These are phyloP conservation scores for Mesotaenium endlicherianum DNA, from an alignment of 139 green algal genomes.

Conservation along the genomic window DNA sequence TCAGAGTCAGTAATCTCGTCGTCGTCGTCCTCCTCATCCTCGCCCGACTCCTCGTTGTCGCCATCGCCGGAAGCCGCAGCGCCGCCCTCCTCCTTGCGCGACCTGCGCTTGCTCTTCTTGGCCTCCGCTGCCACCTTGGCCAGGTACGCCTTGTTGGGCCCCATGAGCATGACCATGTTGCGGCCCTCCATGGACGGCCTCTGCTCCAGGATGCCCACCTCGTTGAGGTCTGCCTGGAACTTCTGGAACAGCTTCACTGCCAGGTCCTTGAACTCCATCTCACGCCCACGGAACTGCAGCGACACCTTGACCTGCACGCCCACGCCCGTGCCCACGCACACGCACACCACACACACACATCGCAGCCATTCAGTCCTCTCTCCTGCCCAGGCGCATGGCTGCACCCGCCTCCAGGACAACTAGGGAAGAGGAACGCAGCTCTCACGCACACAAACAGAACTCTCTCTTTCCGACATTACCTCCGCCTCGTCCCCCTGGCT, in stretches of 20 bases:
- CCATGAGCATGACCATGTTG: slow-evolving; percentile 29
- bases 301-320: slow-evolving; percentile 73
- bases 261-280: slow-evolving; percentile 72
- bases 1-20: neutral
- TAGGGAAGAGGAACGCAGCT: no score
- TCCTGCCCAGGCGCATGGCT: no score
- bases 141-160: slow-evolving; percentile 26
- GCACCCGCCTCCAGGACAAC: no score
- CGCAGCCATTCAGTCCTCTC: no score
- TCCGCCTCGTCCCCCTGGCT: no score
- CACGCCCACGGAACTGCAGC: slow-evolving; percentile 69
- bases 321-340: no score
- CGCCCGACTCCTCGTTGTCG: neutral
- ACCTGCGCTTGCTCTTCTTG: no score
- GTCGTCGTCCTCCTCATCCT: neutral
- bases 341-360: no score
- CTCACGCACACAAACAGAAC: no score
- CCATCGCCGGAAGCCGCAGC: neutral
- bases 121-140: neutral
- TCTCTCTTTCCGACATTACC: no score
- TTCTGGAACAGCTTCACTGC: slow-evolving; percentile 64
- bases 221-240: slow-evolving; percentile 51
- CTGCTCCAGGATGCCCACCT: slow-evolving; percentile 31
- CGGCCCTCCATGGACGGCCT: slow-evolving; percentile 26
- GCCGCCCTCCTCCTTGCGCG: no score